Evolutionary conservation across 2,329 filamentous ascomycete genomes (phyloP), one percentile per base, ranked within the genome.

Genomic region (Falciphora oryzae): DNA sequence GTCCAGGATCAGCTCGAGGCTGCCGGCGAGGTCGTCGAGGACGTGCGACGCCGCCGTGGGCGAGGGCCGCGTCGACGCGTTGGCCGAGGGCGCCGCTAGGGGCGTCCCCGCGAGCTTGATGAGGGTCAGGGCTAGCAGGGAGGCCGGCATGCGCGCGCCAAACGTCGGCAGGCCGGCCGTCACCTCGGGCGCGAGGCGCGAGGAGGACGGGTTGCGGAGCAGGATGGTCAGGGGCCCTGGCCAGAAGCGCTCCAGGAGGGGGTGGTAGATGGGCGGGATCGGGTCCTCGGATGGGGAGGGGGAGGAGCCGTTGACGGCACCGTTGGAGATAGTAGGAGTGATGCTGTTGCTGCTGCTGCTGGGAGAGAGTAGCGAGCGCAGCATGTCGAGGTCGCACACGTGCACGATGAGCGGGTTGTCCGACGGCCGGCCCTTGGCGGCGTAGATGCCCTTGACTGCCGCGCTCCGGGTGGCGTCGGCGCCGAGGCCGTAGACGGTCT

Each of bases 401-500:
- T 99, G 95, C 29, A 97, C 88, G 70, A 99, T 99, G 65, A 99
- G 85, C 25, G 95, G 95, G 75, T 99, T 99, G 74, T 99, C 95
- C 8, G 90, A 90, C 4, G 95, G 95, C 64, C 95, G 81, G 65
- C 92, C 90, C 78, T 99, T 99, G 63, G 92, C 93, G 28, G 86
- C 83, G 76, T 95, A 99, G 69, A 99, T 99, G n/a, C 93, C 93
- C 72, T 84, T 87, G 8, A 98, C 94, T 2, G 94, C 90, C 29
- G 80, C 81, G 71, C 89, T 92, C 70, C 92, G 86, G 31, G 93
- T 98, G 14, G 95, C 95, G 78, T 98, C 95, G 18, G 95, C 95
- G n/a, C 93, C 95, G 10, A 99, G 83, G 0, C 95, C 95, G 74
- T 99, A 99, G 0, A 99, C 95, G 0, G 95, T 99, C 78, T 99